Conservation (phyloP, 176 grass and related monocot genomes). For the Elymus sibiricus region DNA sequence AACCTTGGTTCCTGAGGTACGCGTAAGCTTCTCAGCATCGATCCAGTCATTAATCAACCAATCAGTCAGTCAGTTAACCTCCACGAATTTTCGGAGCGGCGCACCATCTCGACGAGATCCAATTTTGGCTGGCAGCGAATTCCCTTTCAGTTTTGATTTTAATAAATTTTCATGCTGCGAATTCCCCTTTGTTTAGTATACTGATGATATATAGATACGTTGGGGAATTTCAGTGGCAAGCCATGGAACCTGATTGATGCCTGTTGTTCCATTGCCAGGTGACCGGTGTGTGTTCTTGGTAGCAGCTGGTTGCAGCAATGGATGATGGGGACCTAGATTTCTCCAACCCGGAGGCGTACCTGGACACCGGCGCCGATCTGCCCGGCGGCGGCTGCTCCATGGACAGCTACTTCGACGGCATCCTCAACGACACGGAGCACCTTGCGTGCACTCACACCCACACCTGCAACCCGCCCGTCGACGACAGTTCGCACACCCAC, state of each 20-base stretch:
- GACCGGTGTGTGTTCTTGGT: too few species aligned
- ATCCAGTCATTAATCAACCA: neutral
- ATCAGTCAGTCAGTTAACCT: neutral
- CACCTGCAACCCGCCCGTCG: conserved; percentile 62
- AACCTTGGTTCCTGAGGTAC: neutral
- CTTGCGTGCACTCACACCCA: conserved; percentile 60
- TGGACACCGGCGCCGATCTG: conserved; percentile 20
- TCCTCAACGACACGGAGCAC: conserved; percentile 46
- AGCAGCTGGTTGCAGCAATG: conserved; percentile 12
- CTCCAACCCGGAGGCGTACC: conserved; percentile 51
- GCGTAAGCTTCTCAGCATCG: neutral
- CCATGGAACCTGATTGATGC: too few species aligned
- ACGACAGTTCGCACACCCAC: conserved; percentile 54
- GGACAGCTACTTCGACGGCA: conserved; percentile 54
- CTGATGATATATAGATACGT: too few species aligned
- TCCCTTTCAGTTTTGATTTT: neutral
- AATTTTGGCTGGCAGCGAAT: neutral
- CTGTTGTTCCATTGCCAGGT: too few species aligned
- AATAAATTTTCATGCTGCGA: neutral
- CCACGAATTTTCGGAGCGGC: neutral
- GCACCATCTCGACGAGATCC: neutral
- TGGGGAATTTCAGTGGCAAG: too few species aligned
- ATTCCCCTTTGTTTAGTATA: neutral
- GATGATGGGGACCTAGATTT: conserved; percentile 67
- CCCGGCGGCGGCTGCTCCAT: conserved; percentile 42